These are phyloP conservation scores for Claviceps lovelessii DNA, from an alignment of 2,329 filamentous ascomycete genomes.

Conservation along the genomic window DNA sequence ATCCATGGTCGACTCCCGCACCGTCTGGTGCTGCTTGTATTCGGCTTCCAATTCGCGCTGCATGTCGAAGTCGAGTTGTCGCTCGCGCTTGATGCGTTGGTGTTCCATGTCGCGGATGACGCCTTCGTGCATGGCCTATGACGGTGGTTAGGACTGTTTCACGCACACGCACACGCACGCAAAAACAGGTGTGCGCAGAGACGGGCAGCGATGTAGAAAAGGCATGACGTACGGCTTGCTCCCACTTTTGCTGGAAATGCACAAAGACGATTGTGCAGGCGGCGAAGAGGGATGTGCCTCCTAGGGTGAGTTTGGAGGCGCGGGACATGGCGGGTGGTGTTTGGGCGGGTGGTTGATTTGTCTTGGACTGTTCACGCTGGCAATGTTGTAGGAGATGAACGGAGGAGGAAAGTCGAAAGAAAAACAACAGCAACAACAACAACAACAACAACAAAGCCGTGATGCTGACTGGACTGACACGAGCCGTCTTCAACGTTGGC, in stretches of 20 bases:
- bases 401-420: too few relatives aligned
- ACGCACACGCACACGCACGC: too few relatives aligned
- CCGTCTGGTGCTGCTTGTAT: constrained; percentile 77
- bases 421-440: too few relatives aligned
- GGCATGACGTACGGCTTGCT: constrained; percentile 54
- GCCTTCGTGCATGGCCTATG: constrained; percentile 84
- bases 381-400: too few relatives aligned
- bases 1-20: constrained; percentile 31
- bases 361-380: too few relatives aligned
- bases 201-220: too few relatives aligned
- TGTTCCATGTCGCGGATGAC: constrained; percentile 92
- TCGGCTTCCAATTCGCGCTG: constrained; percentile 74
- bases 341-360: too few relatives aligned
- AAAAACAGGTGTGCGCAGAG: too few relatives aligned
- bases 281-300: constrained; percentile 62
- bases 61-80: constrained; percentile 88
- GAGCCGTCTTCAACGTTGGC: too few relatives aligned
- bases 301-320: constrained; percentile 74
- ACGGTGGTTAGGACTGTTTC: background rate
- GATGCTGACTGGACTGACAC: too few relatives aligned
- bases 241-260: constrained; percentile 73
- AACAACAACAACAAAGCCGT: too few relatives aligned
- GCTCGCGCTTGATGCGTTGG: constrained; percentile 76
- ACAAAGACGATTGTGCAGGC: constrained; percentile 68
- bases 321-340: constrained; percentile 62